A percentile compares a stretch with the other conserved stretches of the same genome.
Evolutionary conservation across 768 basidiomycete species (phyloP).

Genomic region (Mycena belliarum): DNA sequence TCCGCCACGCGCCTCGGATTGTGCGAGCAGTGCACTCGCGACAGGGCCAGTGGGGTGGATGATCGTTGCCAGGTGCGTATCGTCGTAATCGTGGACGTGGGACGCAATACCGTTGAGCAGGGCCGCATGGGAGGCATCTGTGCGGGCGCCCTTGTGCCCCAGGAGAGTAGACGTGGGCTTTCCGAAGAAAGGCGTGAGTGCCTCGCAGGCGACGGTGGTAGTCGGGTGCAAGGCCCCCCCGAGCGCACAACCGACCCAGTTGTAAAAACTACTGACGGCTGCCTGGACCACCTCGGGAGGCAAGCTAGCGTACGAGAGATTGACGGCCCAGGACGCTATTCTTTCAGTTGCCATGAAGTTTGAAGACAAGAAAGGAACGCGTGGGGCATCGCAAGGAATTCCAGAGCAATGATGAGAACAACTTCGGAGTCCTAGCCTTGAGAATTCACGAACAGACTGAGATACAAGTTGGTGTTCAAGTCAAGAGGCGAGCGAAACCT

Average conservation of each 20-base stretch:
- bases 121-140: constrained; percentile 24
- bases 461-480: too few relatives aligned
- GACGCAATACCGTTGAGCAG: constrained; percentile 28
- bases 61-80: constrained; percentile 27
- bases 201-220: constrained; percentile 19
- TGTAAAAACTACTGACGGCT: constrained; percentile 25
- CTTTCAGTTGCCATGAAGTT: constrained; percentile 24
- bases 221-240: constrained; percentile 25
- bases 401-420: background rate
- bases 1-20: constrained; percentile 21
- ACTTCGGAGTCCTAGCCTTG: too few relatives aligned
- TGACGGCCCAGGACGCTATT: constrained; percentile 24
- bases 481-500: too few relatives aligned
- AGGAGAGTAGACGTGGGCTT: constrained; percentile 23
- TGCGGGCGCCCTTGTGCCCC: constrained; percentile 18
- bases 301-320: constrained; percentile 22
- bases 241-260: constrained; percentile 28
- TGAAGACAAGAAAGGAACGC: background rate
- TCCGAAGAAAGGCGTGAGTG: constrained; percentile 22
- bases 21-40: constrained; percentile 24
- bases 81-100: constrained; percentile 29
- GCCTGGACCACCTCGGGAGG: constrained; percentile 22
- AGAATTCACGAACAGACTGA: too few relatives aligned
- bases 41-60: constrained; percentile 27
- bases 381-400: background rate